Evolutionary conservation across 1,284 basidiomycete species (phyloP).

Genomic region (Fistulina hepatica): DNA sequence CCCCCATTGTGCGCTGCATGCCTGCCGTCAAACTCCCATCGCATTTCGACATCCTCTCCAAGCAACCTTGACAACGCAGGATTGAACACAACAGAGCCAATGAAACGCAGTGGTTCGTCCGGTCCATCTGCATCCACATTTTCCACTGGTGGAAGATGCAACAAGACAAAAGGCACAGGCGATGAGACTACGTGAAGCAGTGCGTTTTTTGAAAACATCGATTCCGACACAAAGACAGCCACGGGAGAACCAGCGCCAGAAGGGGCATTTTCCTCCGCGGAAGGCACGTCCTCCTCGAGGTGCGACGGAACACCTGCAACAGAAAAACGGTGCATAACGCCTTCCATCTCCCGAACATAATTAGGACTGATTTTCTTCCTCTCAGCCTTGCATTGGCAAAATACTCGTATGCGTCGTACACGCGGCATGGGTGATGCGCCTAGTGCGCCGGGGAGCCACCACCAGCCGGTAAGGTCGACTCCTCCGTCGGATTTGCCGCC

Average conservation of each 20-base stretch:
- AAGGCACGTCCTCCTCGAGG: no score
- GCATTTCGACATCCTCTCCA: slow-evolving; percentile 45
- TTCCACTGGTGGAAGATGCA: slow-evolving; percentile 52
- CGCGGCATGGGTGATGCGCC: slow-evolving; percentile 5
- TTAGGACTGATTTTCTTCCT: slow-evolving; percentile 68
- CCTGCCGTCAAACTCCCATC: slow-evolving; percentile 58
- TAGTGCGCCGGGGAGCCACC: slow-evolving; percentile 57
- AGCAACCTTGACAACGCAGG: slow-evolving; percentile 49
- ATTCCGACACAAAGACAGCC: slow-evolving; percentile 67
- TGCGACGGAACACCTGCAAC: neutral
- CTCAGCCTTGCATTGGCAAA: slow-evolving; percentile 88
- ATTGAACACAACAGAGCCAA: slow-evolving; percentile 55
- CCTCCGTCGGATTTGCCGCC: slow-evolving; percentile 82
- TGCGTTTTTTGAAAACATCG: slow-evolving; percentile 61
- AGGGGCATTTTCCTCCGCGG: neutral
- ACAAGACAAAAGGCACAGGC: slow-evolving; percentile 60
- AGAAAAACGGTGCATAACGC: slow-evolving; percentile 45
- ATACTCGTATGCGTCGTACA: slow-evolving; percentile 51
- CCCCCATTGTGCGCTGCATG: no score
- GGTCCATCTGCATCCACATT: slow-evolving; percentile 3
- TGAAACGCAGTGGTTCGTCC: slow-evolving; percentile 6
- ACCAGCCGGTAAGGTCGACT: slow-evolving; percentile 85
- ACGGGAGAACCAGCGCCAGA: slow-evolving; percentile 30
- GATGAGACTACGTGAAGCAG: slow-evolving; percentile 61
- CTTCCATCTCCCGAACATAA: slow-evolving; percentile 81